A percentile compares a stretch with the other conserved stretches of the same genome.
Conservation (phyloP, 768 basidiomycete genomes). For the Symmetrospora coprosmae region DNA sequence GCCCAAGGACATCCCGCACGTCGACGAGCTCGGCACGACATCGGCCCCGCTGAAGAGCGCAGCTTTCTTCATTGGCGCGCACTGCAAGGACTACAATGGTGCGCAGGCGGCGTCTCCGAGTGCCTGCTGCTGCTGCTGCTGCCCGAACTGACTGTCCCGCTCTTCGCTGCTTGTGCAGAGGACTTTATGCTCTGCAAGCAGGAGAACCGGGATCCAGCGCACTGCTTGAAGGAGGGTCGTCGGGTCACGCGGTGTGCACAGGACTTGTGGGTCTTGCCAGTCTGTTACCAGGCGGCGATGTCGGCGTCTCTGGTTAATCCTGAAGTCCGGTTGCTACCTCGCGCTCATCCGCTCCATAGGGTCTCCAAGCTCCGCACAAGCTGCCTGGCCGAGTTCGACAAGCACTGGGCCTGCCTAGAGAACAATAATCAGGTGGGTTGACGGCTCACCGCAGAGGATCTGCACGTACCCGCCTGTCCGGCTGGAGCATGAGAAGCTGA, state of each 20-base stretch:
- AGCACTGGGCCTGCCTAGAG: constrained; percentile 90
- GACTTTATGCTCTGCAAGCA: constrained; percentile 97
- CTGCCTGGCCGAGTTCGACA: constrained; percentile 70
- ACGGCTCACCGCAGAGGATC: too few species aligned
- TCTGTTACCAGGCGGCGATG: neutral
- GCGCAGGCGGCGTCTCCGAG: neutral
- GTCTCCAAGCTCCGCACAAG: constrained; percentile 86
- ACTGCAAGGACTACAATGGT: constrained; percentile 97
- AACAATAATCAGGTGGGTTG: constrained; percentile 79
- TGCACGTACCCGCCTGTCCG: neutral
- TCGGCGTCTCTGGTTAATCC: neutral
- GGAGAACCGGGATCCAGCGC: constrained; percentile 73
- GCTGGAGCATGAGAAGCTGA: too few species aligned
- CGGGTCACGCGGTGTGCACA: constrained; percentile 88
- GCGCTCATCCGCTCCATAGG: constrained; percentile 40
- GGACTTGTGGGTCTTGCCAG: constrained; percentile 51
- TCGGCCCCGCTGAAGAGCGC: constrained; percentile 91
- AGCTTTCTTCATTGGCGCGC: constrained; percentile 87
- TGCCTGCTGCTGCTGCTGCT: neutral
- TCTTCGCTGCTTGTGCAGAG: constrained; percentile 42
- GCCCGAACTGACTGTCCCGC: neutral
- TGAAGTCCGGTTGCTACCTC: neutral
- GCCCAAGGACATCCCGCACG: constrained; percentile 48
- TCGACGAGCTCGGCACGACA: constrained; percentile 73
- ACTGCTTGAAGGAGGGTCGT: constrained; percentile 89